These are phyloP conservation scores for Carpinus viminea DNA, from an alignment of 306 rosid species.

Conservation along the genomic window DNA sequence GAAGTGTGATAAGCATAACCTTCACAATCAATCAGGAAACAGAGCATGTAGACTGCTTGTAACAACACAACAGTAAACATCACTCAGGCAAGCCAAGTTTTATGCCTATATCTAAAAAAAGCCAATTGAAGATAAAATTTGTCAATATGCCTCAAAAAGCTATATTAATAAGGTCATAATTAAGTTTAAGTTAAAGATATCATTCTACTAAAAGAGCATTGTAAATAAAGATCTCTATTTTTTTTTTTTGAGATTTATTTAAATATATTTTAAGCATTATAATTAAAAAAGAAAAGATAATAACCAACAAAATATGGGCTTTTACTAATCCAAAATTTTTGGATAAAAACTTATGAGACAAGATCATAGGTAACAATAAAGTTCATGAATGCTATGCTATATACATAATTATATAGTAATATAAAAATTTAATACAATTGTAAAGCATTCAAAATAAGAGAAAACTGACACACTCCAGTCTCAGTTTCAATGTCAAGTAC, in stretches of 20 bases:
- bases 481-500: slow-evolving; percentile 77
- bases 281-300: neutral
- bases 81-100: too few relatives aligned
- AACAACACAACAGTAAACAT: too few relatives aligned
- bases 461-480: slow-evolving; percentile 28
- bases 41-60: too few relatives aligned
- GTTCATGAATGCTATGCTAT: neutral
- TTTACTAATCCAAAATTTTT: neutral
- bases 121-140: too few relatives aligned
- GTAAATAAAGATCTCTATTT: too few relatives aligned
- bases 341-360: neutral
- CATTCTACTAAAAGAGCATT: neutral
- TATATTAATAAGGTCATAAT: neutral
- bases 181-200: neutral
- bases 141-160: neutral
- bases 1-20: too few relatives aligned
- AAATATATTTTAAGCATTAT: too few relatives aligned
- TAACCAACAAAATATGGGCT: neutral
- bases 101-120: too few relatives aligned
- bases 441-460: slow-evolving; percentile 2
- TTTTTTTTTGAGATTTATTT: too few relatives aligned
- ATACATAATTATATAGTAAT: neutral
- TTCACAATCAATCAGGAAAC: too few relatives aligned
- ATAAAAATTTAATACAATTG: slow-evolving; percentile 1
- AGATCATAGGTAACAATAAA: neutral